Conservation (phyloP, 495 filamentous ascomycete genomes). For the Penicillium turbatum region DNA sequence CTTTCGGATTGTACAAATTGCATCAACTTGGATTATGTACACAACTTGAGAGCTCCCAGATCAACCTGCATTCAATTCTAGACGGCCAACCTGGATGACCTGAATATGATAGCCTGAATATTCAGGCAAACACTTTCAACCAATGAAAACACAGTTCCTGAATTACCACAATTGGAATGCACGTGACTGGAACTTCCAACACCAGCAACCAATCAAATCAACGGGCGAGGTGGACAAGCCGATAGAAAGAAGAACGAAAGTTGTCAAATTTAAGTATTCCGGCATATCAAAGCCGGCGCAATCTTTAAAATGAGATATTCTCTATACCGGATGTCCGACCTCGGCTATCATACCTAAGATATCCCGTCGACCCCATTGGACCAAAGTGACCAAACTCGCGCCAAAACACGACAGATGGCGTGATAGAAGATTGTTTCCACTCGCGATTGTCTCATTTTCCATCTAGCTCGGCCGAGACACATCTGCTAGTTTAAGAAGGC, state of each 20-base stretch:
- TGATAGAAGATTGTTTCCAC: constrained; percentile 16
- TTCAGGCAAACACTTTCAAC: background rate
- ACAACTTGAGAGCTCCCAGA: no score
- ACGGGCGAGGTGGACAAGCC: background rate
- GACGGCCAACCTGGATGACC: no score
- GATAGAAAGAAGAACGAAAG: background rate
- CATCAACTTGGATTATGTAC: background rate
- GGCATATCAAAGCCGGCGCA: background rate
- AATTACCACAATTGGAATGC: background rate
- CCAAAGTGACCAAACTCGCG: constrained; percentile 7
- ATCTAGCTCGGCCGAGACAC: constrained; percentile 21
- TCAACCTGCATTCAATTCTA: no score
- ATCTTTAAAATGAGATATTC: background rate
- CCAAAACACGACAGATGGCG: constrained; percentile 20
- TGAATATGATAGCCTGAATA: background rate
- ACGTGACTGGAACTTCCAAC: background rate
- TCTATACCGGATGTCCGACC: background rate
- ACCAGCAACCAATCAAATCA: constrained; percentile 1
- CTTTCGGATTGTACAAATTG: background rate
- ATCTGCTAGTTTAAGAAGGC: background rate
- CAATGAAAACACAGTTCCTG: constrained; percentile 12
- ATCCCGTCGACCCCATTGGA: background rate
- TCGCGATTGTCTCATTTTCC: constrained; percentile 6
- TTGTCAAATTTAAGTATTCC: background rate
- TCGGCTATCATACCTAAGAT: background rate